phyloP scores from a whole-genome alignment of 73 alveolate species.

The Effrenium voratum region DNA sequence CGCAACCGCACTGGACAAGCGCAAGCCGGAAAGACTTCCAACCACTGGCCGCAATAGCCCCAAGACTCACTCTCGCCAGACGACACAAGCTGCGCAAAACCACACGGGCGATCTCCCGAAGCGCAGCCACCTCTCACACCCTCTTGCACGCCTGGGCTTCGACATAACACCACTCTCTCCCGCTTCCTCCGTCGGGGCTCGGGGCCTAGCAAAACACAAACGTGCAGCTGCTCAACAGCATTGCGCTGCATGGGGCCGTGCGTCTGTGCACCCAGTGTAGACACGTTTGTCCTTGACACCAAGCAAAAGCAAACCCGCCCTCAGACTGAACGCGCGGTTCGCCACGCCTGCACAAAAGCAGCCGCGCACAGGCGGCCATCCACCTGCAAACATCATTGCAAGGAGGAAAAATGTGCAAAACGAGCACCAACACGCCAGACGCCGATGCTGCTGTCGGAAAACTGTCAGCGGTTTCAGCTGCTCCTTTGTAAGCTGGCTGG shows the following conservation, averaged over 20 bases:
- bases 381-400: neutral
- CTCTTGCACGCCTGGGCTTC: constrained; percentile 49
- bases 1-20: neutral
- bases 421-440: too few species aligned
- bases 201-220: neutral
- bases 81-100: neutral
- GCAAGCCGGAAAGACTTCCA: neutral
- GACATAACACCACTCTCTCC: neutral
- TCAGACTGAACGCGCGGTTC: too few species aligned
- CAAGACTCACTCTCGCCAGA: neutral
- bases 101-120: neutral
- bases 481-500: neutral
- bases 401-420: too few species aligned
- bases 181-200: constrained; percentile 3
- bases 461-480: constrained; percentile 32
- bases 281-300: constrained; percentile 14
- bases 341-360: neutral
- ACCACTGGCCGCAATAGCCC: neutral
- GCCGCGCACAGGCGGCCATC: constrained; percentile 50
- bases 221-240: neutral
- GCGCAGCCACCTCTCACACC: neutral
- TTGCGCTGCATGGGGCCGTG: neutral
- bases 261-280: constrained; percentile 28
- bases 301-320: too few species aligned
- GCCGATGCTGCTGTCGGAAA: constrained; percentile 37